A percentile compares a stretch with the other conserved stretches of the same genome.
Evolutionary conservation across 805 yeast genomes (phyloP).

Genomic region (Sungouiozyma intestinalis): DNA sequence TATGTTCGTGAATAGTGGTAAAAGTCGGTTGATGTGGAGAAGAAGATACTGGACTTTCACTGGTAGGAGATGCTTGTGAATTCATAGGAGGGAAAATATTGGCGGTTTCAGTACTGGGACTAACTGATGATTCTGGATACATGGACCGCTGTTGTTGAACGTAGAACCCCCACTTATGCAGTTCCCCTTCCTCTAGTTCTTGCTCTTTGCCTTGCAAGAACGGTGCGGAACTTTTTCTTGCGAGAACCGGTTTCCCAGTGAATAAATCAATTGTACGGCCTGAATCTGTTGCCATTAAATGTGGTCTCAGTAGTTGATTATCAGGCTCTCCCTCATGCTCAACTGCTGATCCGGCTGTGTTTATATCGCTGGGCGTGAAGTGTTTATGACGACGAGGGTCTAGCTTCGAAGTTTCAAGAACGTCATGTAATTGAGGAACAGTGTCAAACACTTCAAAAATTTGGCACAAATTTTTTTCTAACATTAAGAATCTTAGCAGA

Average conservation of each 20-base stretch:
- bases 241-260: constrained; percentile 64
- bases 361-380: constrained; percentile 1
- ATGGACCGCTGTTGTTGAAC: constrained; percentile 52
- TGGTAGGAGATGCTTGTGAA: background rate
- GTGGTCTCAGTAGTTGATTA: constrained; percentile 34
- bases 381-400: constrained; percentile 5
- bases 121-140: constrained; percentile 17
- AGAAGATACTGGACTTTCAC: background rate
- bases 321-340: background rate
- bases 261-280: constrained; percentile 50
- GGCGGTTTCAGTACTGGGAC: background rate
- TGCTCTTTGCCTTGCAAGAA: constrained; percentile 55
- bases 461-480: constrained; percentile 61
- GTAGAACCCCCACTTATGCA: constrained; percentile 75
- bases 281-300: constrained; percentile 61
- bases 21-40: background rate
- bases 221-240: constrained; percentile 54
- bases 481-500: constrained; percentile 52
- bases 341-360: constrained; percentile 1
- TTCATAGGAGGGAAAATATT: background rate
- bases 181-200: constrained; percentile 86
- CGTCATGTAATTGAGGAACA: constrained; percentile 17
- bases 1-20: background rate
- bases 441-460: constrained; percentile 30
- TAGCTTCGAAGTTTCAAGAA: constrained; percentile 4